Evolutionary conservation across 345 rosid genomes (phyloP).

Genomic region (Geranium rotundifolium): DNA sequence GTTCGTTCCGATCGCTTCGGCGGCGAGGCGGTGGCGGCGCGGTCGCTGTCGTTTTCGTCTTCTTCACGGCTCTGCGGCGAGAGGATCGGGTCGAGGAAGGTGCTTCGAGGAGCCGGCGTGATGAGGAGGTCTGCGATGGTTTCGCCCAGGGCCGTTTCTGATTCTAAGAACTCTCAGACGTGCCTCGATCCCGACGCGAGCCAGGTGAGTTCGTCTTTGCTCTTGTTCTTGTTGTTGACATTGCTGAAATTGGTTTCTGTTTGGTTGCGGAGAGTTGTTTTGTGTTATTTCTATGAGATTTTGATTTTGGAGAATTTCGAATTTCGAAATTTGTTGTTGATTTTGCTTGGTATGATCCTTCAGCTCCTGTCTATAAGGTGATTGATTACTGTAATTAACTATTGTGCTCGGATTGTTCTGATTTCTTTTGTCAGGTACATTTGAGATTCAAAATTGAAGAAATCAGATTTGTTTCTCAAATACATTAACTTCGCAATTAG

Average conservation of each 20-base stretch:
- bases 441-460: too few relatives aligned
- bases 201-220: slow-evolving; percentile 38
- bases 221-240: neutral
- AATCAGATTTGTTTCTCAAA: too few relatives aligned
- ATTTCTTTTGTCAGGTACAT: too few relatives aligned
- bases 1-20: slow-evolving; percentile 7
- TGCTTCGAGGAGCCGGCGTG: neutral
- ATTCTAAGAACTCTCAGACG: slow-evolving; percentile 77
- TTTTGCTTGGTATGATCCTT: too few relatives aligned
- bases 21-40: slow-evolving; percentile 1
- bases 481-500: too few relatives aligned
- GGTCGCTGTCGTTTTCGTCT: slow-evolving; percentile 41
- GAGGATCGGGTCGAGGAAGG: slow-evolving; percentile 15
- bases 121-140: slow-evolving; percentile 27
- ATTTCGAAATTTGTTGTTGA: too few relatives aligned
- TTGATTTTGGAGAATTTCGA: neutral
- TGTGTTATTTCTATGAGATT: neutral
- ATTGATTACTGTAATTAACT: too few relatives aligned
- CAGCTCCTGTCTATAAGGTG: too few relatives aligned
- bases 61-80: slow-evolving; percentile 44
- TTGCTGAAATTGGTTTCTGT: neutral
- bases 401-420: too few relatives aligned
- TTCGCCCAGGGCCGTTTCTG: slow-evolving; percentile 83
- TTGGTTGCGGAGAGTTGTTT: neutral
- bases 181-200: slow-evolving; percentile 99